Evolutionary conservation across 495 filamentous ascomycete species (phyloP).

Genomic region (Podospora tetraspora): DNA sequence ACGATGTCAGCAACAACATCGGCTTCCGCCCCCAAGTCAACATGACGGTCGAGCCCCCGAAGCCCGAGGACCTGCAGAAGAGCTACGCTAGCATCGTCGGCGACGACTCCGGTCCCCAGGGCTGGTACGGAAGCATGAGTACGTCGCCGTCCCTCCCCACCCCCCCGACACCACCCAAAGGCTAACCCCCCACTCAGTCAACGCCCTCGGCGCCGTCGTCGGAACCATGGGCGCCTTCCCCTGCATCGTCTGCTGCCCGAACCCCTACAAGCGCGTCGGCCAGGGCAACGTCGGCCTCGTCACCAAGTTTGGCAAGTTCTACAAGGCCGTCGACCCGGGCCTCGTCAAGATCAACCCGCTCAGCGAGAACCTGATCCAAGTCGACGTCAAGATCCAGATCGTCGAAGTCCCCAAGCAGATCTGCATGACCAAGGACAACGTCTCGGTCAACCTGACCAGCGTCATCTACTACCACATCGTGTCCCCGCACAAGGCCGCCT

Average conservation of each 20-base stretch:
- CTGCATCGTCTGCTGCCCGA: conserved; percentile 88
- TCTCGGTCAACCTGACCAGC: conserved; percentile 84
- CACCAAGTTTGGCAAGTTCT: conserved; percentile 94
- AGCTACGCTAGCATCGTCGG: conserved; percentile 76
- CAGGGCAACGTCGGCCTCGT: conserved; percentile 94
- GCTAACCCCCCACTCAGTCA: conserved; percentile 45
- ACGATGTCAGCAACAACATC: conserved; percentile 2
- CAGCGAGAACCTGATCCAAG: conserved; percentile 78
- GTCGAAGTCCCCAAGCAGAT: conserved; percentile 93
- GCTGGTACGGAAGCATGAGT: conserved; percentile 92
- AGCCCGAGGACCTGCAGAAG: conserved; percentile 78
- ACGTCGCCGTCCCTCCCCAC: no score
- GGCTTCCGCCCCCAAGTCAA: conserved; percentile 43
- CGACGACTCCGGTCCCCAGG: conserved; percentile 66
- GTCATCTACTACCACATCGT: conserved; percentile 99
- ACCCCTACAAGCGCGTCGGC: conserved; percentile 90
- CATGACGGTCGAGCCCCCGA: conserved; percentile 78
- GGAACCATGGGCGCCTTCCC: conserved; percentile 84
- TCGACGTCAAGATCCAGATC: conserved; percentile 99
- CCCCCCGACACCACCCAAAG: no score
- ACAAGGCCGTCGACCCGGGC: conserved; percentile 93
- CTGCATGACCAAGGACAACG: conserved; percentile 99
- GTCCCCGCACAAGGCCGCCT: conserved; percentile 93
- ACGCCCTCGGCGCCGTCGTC: conserved; percentile 66
- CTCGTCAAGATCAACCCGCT: conserved; percentile 98